A percentile compares a stretch with the other conserved stretches of the same genome.
Evolutionary conservation across 2,329 filamentous ascomycete genomes (phyloP).

Genomic region (Aspergillus fructus): DNA sequence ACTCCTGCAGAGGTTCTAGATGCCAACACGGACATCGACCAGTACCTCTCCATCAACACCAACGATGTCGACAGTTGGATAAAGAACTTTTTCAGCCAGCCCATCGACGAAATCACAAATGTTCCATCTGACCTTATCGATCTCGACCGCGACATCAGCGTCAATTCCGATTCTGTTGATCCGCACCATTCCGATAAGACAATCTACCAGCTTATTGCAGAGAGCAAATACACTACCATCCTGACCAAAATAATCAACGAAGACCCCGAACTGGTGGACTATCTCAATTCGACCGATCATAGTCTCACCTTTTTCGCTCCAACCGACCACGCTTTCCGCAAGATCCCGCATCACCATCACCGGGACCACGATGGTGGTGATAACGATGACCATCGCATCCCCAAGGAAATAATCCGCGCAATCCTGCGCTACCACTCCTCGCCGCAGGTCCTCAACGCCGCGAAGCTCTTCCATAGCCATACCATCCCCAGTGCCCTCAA

Average conservation of each 20-base stretch:
- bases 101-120: conserved; percentile 11
- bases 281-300: conserved; percentile 70
- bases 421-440: conserved; percentile 75
- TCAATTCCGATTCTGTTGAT: conserved; percentile 13
- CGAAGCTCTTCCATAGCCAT: conserved; percentile 65
- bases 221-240: conserved; percentile 73
- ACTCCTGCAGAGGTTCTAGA: conserved; percentile 1
- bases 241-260: conserved; percentile 74
- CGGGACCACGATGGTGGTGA: conserved; percentile 1
- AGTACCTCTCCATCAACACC: background rate
- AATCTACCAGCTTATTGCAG: conserved; percentile 75
- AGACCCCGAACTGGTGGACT: conserved; percentile 67
- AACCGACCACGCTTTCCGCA: conserved; percentile 71
- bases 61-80: conserved; percentile 3
- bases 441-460: conserved; percentile 64
- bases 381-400: conserved; percentile 51
- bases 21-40: background rate
- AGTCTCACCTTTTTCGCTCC: conserved; percentile 85
- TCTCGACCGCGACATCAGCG: background rate
- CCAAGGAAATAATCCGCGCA: conserved; percentile 68
- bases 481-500: conserved; percentile 71
- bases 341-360: conserved; percentile 48
- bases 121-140: conserved; percentile 8
- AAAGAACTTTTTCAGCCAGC: conserved; percentile 7
- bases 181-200: conserved; percentile 61